These are phyloP conservation scores for Zygosaccharomyces pseudorouxii DNA, from an alignment of 805 yeast genomes.

Conservation along the genomic window DNA sequence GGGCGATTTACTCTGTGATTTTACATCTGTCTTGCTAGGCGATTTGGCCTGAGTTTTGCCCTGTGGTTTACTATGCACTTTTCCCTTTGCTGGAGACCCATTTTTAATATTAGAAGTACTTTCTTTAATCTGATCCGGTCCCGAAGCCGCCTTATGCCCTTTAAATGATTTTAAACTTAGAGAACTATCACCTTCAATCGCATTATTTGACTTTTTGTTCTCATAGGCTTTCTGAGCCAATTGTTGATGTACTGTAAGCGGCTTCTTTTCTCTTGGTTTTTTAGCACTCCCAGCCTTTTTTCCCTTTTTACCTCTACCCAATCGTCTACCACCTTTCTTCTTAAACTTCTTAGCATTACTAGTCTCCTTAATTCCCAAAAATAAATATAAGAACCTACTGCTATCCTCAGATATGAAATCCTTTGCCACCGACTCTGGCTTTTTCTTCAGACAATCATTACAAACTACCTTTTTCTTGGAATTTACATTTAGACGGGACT, in stretches of 20 bases:
- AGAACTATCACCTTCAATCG: conserved; percentile 39
- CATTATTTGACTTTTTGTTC: conserved; percentile 33
- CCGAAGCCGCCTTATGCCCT: conserved; percentile 29
- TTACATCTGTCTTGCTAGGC: too few species aligned
- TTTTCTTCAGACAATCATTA: conserved; percentile 38
- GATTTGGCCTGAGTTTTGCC: background rate
- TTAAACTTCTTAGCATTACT: conserved; percentile 11
- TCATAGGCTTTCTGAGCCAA: conserved; percentile 27
- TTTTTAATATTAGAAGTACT: background rate
- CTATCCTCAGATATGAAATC: conserved; percentile 43
- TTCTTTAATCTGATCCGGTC: conserved; percentile 1
- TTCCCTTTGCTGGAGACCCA: background rate
- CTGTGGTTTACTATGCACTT: background rate
- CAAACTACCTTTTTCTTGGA: conserved; percentile 38
- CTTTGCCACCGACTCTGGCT: conserved; percentile 11
- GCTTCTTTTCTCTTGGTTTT: conserved; percentile 17
- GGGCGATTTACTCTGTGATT: background rate
- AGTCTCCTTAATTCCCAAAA: conserved; percentile 46
- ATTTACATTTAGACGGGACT: conserved; percentile 39
- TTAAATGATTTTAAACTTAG: conserved; percentile 39
- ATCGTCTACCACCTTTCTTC: conserved; percentile 33
- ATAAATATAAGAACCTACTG: conserved; percentile 43
- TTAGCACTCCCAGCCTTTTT: conserved; percentile 12
- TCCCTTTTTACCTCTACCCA: conserved; percentile 35
- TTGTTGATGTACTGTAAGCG: conserved; percentile 26